These are phyloP conservation scores for Berkeleyomyces basicola DNA, from an alignment of 2,329 filamentous ascomycete species.

Conservation along the genomic window DNA sequence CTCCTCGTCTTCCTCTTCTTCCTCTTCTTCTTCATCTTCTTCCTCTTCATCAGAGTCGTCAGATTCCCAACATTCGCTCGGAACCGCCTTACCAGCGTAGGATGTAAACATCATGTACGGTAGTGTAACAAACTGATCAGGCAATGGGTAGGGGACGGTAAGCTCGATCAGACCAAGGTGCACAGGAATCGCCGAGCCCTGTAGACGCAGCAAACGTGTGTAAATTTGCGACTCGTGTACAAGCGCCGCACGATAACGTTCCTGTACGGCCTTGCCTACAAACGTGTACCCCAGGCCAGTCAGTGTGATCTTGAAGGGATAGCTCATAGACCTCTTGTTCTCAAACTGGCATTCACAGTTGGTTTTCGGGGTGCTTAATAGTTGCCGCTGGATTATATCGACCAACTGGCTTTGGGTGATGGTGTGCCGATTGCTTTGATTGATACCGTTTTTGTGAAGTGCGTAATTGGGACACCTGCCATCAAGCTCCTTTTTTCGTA, in stretches of 20 bases:
- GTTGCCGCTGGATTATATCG: neutral
- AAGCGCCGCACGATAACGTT: neutral
- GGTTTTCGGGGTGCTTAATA: neutral
- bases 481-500: neutral
- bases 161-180: neutral
- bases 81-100: constrained; percentile 20
- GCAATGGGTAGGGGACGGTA: neutral
- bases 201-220: neutral
- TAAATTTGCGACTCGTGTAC: neutral
- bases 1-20: no score
- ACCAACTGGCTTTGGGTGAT: neutral
- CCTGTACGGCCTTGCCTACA: neutral
- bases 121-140: neutral
- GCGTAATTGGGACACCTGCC: neutral
- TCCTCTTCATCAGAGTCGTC: no score
- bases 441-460: neutral
- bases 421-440: neutral
- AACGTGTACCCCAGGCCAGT: neutral
- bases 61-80: no score
- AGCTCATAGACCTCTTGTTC: no score
- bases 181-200: neutral
- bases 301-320: neutral
- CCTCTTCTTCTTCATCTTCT: no score
- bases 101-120: neutral
- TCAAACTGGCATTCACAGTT: neutral